phyloP scores from a whole-genome alignment of 1,284 basidiomycete genomes.

The Sporisorium exsertum region DNA sequence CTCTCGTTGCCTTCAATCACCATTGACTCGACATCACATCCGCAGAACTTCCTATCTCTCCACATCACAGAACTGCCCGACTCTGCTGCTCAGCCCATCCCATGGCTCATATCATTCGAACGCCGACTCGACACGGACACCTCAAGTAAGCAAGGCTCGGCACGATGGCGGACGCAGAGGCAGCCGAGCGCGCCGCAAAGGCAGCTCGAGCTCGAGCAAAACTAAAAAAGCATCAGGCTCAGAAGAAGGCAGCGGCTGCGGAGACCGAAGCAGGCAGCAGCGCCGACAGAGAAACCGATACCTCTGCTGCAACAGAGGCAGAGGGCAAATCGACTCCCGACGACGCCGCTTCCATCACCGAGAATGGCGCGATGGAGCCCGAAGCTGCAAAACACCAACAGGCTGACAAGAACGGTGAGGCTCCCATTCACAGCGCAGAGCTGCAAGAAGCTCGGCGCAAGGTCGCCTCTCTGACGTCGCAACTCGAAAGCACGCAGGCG shows the following conservation, averaged over 20 bases:
- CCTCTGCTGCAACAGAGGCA: slow-evolving; percentile 12
- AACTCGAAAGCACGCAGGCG: slow-evolving; percentile 25
- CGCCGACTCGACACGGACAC: not conserved
- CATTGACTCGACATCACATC: not conserved
- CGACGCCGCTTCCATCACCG: slow-evolving; percentile 4
- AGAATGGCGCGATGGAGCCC: not conserved
- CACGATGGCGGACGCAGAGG: slow-evolving; percentile 53
- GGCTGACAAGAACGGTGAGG: not conserved
- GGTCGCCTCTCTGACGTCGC: slow-evolving; percentile 13
- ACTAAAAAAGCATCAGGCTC: slow-evolving; percentile 58
- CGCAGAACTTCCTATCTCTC: not conserved
- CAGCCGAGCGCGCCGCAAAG: slow-evolving; percentile 54
- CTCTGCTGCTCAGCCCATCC: not conserved
- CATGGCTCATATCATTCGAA: not conserved
- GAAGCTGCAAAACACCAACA: not conserved
- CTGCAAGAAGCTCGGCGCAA: slow-evolving; percentile 19
- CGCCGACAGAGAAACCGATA: slow-evolving; percentile 21
- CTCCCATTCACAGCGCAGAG: slow-evolving; percentile 10
- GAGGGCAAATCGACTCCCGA: slow-evolving; percentile 22
- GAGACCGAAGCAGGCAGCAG: slow-evolving; percentile 29
- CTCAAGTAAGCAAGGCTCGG: not conserved
- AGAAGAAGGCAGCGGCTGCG: slow-evolving; percentile 53
- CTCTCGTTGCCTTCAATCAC: not conserved
- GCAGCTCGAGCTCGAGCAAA: slow-evolving; percentile 52
- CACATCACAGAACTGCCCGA: not conserved